Percentiles rank a stretch among this genome's conserved stretches.
These are phyloP conservation scores for Asparagopsis taxiformis DNA, from an alignment of 31 red algal species.

Conservation along the genomic window DNA sequence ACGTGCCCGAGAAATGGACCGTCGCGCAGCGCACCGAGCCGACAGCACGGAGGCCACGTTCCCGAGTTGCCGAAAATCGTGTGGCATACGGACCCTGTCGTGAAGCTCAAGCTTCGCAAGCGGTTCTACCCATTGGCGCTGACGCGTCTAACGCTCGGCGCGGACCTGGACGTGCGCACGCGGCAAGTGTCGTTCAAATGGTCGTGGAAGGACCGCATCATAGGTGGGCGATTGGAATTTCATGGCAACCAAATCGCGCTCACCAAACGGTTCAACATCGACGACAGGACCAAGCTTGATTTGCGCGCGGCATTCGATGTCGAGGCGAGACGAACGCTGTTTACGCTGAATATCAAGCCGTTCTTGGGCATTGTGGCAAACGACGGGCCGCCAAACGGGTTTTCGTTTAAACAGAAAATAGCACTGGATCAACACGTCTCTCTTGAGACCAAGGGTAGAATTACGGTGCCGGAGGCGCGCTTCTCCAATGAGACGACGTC, in stretches of 20 bases:
- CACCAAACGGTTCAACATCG: constrained; percentile 70
- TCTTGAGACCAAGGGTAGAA: constrained; percentile 27
- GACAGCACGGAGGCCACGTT: background rate
- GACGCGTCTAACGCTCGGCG: constrained; percentile 72
- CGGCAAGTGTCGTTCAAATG: constrained; percentile 54
- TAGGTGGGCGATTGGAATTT: constrained; percentile 70
- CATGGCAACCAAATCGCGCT: constrained; percentile 46
- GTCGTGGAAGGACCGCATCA: constrained; percentile 80
- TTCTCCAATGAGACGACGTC: constrained; percentile 42
- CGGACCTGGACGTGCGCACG: constrained; percentile 57
- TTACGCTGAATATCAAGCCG: constrained; percentile 45
- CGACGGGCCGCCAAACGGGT: constrained; percentile 26
- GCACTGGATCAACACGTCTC: constrained; percentile 40
- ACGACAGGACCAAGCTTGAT: constrained; percentile 34
- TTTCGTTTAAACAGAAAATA: constrained; percentile 30
- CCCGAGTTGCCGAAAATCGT: constrained; percentile 12
- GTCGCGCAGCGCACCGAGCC: background rate
- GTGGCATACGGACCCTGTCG: constrained; percentile 59
- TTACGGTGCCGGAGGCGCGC: constrained; percentile 62
- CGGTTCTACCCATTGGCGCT: constrained; percentile 65
- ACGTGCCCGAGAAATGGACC: no score
- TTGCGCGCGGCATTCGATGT: constrained; percentile 50
- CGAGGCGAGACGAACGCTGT: constrained; percentile 21
- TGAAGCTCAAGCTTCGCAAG: constrained; percentile 81
- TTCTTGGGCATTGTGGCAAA: constrained; percentile 39